Conservation (phyloP, 2,329 filamentous ascomycete genomes). For the Penicillium glabrum region DNA sequence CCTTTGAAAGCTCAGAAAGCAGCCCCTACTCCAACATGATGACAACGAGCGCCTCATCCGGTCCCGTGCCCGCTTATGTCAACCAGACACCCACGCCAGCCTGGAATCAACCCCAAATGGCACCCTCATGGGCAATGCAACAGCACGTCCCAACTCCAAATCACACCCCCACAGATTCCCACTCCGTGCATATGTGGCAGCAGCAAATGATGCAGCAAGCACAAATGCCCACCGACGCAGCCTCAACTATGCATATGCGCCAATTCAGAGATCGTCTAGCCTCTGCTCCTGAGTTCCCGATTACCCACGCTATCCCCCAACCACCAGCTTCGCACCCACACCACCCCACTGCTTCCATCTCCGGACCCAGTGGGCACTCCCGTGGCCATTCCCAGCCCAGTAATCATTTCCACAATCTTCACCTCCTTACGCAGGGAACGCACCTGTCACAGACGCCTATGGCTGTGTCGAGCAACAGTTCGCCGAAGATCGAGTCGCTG, state of each 20-base stretch:
- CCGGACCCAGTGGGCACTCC: constrained; percentile 19
- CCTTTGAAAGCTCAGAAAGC: constrained; percentile 16
- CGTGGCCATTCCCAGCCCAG: constrained; percentile 24
- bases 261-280: constrained; percentile 35
- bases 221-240: constrained; percentile 13
- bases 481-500: constrained; percentile 22
- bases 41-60: constrained; percentile 14
- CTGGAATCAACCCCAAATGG: constrained; percentile 15
- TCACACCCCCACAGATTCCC: constrained; percentile 21
- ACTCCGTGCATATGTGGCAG: constrained; percentile 27
- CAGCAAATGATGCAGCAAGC: constrained; percentile 29
- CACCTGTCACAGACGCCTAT: constrained; percentile 11
- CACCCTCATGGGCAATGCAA: constrained; percentile 27
- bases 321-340: constrained; percentile 2
- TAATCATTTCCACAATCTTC: constrained; percentile 19
- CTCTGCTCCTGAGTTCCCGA: constrained; percentile 33
- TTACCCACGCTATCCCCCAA: constrained; percentile 1
- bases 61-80: constrained; percentile 31
- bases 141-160: constrained; percentile 22
- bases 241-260: constrained; percentile 19
- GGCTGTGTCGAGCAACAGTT: constrained; percentile 14
- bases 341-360: constrained; percentile 18
- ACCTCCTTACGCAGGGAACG: constrained; percentile 22
- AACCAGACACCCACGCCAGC: constrained; percentile 17
- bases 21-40: constrained; percentile 24